phyloP scores from a whole-genome alignment of 306 rosid genomes.

The Ormosia emarginata region DNA sequence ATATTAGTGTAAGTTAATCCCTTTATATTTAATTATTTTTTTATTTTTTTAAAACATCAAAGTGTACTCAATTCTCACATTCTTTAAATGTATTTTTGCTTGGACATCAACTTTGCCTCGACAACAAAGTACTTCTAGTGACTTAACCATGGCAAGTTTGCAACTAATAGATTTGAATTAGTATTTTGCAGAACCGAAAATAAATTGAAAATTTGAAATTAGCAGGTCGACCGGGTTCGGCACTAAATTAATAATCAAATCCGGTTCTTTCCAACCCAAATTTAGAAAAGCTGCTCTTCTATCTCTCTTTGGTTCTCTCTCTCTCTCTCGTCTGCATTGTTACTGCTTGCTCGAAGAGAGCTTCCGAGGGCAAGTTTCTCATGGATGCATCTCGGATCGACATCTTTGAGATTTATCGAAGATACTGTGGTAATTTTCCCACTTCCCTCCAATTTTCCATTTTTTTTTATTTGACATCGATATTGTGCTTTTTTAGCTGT shows the following conservation, averaged over 20 bases:
- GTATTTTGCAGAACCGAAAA: no score
- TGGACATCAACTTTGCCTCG: no score
- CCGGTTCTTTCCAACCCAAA: not conserved
- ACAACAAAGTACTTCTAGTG: no score
- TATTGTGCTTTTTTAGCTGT: not conserved
- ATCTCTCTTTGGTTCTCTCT: not conserved
- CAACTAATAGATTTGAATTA: no score
- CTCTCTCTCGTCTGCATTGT: not conserved
- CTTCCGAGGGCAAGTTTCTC: slow-evolving; percentile 31
- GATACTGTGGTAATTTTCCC: slow-evolving; percentile 54
- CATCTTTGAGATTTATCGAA: slow-evolving; percentile 65
- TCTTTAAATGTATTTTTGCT: no score
- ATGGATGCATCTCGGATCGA: slow-evolving; percentile 63
- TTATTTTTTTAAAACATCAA: no score
- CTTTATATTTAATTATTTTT: no score
- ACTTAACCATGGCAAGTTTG: no score
- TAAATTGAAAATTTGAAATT: no score
- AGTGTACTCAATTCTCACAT: no score
- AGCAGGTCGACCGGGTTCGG: no score
- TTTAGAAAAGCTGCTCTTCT: not conserved
- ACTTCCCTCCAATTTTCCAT: not conserved
- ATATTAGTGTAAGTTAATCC: no score
- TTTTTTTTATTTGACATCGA: not conserved
- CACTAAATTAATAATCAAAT: not conserved
- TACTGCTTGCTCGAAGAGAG: slow-evolving; percentile 27